These are phyloP conservation scores for Alternaria alternata DNA, from an alignment of 2,329 filamentous ascomycete species.

Conservation along the genomic window DNA sequence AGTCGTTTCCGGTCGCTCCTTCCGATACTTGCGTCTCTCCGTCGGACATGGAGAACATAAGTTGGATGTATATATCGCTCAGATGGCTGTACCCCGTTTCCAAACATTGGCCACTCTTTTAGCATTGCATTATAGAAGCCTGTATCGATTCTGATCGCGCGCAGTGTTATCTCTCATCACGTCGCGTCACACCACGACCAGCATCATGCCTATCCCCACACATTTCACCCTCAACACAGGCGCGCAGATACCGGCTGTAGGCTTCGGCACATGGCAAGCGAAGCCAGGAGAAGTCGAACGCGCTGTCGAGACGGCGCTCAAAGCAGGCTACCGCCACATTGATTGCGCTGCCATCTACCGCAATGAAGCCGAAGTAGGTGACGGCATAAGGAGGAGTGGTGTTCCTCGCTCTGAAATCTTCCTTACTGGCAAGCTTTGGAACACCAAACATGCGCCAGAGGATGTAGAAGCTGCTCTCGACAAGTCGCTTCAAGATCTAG, in stretches of 20 bases:
- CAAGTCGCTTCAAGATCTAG: conserved; percentile 67
- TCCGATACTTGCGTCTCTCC: neutral
- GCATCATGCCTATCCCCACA: conserved; percentile 37
- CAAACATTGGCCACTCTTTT: neutral
- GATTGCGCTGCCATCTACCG: conserved; percentile 78
- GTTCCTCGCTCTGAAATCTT: conserved; percentile 70
- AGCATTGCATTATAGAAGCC: neutral
- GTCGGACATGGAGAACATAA: neutral
- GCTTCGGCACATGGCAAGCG: conserved; percentile 80
- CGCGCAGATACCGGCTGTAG: conserved; percentile 76
- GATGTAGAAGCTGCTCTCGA: conserved; percentile 65
- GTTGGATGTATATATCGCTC: neutral
- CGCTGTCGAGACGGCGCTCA: conserved; percentile 73
- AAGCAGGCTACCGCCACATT: conserved; percentile 75
- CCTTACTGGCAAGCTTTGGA: conserved; percentile 82
- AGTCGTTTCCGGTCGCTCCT: neutral
- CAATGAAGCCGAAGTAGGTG: conserved; percentile 78
- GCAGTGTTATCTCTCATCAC: neutral
- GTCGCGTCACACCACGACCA: neutral
- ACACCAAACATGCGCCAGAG: conserved; percentile 74
- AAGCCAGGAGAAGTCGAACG: conserved; percentile 65
- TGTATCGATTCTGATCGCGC: neutral
- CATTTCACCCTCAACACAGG: conserved; percentile 68
- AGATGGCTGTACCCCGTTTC: neutral
- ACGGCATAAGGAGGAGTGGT: conserved; percentile 70